A percentile compares a stretch with the other conserved stretches of the same genome.
Conservation (phyloP, 2,329 filamentous ascomycete species). For the Xylaria sp. region DNA sequence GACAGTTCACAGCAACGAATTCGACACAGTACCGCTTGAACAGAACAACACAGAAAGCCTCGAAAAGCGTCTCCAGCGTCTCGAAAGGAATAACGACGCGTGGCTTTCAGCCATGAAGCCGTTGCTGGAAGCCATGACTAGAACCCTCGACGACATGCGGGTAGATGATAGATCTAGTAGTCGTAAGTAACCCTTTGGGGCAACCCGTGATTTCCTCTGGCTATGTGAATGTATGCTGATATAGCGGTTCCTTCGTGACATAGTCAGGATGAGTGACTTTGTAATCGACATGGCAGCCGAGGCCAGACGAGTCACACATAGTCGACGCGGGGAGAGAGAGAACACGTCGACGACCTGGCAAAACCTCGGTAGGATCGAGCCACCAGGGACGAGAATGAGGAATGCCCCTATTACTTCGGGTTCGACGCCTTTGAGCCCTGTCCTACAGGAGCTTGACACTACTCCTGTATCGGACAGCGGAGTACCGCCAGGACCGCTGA, state of each 20-base stretch:
- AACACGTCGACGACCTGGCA: neutral
- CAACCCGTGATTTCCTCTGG: neutral
- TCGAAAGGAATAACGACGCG: conserved; percentile 41
- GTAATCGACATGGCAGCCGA: conserved; percentile 40
- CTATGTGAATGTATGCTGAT: conserved; percentile 11
- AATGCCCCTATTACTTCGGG: neutral
- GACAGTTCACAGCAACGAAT: conserved; percentile 10
- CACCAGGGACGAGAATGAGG: neutral
- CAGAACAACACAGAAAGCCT: conserved; percentile 34
- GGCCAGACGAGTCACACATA: conserved; percentile 32
- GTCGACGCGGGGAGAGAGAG: conserved; percentile 27
- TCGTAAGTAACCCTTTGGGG: conserved; percentile 31
- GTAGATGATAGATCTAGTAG: conserved; percentile 33
- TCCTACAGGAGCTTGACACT: conserved; percentile 25
- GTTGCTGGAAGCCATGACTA: conserved; percentile 37
- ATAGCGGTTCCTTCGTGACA: neutral
- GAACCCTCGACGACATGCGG: conserved; percentile 40
- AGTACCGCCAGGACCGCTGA: neutral
- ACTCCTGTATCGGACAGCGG: neutral
- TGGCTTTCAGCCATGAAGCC: conserved; percentile 42
- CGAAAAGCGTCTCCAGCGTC: conserved; percentile 37
- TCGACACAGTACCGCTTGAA: conserved; percentile 12
- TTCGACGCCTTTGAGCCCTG: conserved; percentile 10
- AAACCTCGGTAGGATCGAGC: neutral
- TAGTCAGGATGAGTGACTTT: conserved; percentile 42